phyloP scores from a whole-genome alignment of 306 rosid genomes.

The Prinsepia uniflora region DNA sequence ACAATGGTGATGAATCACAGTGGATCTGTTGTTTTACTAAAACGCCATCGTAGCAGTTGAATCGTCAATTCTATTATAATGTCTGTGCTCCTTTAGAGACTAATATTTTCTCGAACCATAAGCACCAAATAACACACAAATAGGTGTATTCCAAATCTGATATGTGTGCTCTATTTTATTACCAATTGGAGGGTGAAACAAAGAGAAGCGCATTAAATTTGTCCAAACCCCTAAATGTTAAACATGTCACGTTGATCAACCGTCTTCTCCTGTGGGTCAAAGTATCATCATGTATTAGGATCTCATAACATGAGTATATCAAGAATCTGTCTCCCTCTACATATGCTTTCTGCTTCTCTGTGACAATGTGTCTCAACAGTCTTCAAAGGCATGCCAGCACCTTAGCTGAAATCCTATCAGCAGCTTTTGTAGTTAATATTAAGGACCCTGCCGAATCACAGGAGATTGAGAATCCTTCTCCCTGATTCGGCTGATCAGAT shows the following conservation, averaged over 20 bases:
- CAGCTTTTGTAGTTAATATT: not conserved
- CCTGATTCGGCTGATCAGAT: no score
- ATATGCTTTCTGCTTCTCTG: not conserved
- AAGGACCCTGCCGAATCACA: no score
- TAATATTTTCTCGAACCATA: not conserved
- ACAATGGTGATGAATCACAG: not conserved
- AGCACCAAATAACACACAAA: not conserved
- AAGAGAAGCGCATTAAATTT: not conserved
- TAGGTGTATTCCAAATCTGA: not conserved
- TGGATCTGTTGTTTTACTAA: not conserved
- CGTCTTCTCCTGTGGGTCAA: not conserved
- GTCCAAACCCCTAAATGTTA: not conserved
- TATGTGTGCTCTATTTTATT: not conserved
- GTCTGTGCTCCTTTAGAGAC: not conserved
- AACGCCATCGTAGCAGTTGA: not conserved
- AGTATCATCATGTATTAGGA: not conserved
- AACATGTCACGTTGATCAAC: not conserved
- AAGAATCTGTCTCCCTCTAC: not conserved
- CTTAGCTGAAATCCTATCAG: not conserved
- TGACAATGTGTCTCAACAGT: not conserved
- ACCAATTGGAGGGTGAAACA: not conserved
- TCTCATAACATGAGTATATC: not conserved
- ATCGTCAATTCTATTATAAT: not conserved
- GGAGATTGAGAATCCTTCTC: no score
- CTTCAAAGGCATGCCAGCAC: not conserved